Evolutionary conservation across 2,329 filamentous ascomycete species (phyloP), one percentile per base, ranked within the genome.

Genomic region (Pseudocercospora fijiensis): DNA sequence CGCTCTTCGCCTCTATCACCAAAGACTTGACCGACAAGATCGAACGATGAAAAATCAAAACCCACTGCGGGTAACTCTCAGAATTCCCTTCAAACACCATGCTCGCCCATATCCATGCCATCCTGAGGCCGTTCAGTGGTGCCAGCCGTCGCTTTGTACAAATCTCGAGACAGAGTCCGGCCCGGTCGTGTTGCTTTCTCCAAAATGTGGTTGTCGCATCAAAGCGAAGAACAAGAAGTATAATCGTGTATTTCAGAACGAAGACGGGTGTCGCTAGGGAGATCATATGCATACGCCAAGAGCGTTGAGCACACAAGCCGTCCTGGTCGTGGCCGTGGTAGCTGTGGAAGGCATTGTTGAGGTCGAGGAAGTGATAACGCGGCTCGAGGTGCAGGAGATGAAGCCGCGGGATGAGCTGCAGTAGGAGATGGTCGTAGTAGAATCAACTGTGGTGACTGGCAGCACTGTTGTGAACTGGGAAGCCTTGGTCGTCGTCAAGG

Each of bases 1-100:
- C 86, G 57, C 79, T 93, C 8, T 93, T 94, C 73, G 80, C 83
- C 69, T 81, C 78, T 5, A 89, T 94, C 68, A 86, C 73, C 9
- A 71, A 70, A 28, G 58, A 71, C 37, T 64, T 77, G 9, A 69
- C 59, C 51, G 62, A 59, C 30, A 65, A 60, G 16, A 70, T 69
- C 55, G 68, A 68, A 65, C 60, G 59, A 63, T 70, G 66, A 70
- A 56, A n/a, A n/a, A 2, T 16, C 22, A 53, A 18, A 27, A 53
- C 26, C 18, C 26, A 53, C 18, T 53, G 28, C 27, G 51, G 28
- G 7, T 41, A n/a, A n/a, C 16, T 41, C 37, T 41, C 37, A 41
- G 16, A 10, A 22, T 4, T 11, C 53, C 53, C n/a, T n/a, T n/a
- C 28, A 24, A 56, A 56, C 53, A n/a, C 53, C 27, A 56, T 24